phyloP scores from a whole-genome alignment of 2,329 filamentous ascomycete species.

The Tolypocladium sp. region DNA sequence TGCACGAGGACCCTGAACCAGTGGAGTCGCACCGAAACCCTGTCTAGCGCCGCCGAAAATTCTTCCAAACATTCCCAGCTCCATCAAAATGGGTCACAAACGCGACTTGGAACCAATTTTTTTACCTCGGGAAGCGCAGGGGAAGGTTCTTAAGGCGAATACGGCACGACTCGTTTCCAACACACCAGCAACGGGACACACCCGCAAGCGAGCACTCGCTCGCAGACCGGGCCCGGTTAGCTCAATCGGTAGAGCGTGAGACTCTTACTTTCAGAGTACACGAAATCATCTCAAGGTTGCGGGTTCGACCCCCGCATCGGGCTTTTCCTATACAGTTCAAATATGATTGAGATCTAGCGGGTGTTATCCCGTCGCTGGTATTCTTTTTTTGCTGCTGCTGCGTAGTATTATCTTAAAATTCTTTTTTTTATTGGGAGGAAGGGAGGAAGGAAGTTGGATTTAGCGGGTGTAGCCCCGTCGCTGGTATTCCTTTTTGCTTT shows the following conservation, averaged over 20 bases:
- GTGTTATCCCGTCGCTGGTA: neutral
- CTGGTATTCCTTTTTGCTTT: no score
- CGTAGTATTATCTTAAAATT: neutral
- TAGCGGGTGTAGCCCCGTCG: no score
- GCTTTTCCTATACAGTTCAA: conserved; percentile 22
- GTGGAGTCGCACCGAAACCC: neutral
- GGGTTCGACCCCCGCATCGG: conserved; percentile 40
- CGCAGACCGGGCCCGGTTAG: conserved; percentile 21
- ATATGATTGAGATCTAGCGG: neutral
- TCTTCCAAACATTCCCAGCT: neutral
- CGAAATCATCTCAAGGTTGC: conserved; percentile 36
- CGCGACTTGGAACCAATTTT: neutral
- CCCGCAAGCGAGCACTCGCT: neutral
- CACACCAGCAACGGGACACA: neutral
- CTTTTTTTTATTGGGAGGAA: neutral
- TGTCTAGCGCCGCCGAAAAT: neutral
- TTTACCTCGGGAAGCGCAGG: neutral
- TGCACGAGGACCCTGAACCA: neutral
- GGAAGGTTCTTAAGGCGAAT: neutral
- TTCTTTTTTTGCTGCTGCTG: neutral
- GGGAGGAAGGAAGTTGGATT: neutral
- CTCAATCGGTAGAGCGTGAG: conserved; percentile 56
- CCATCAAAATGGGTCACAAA: neutral
- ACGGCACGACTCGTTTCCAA: neutral
- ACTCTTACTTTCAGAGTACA: conserved; percentile 39